These are phyloP conservation scores for Baorangia bicolor DNA, from an alignment of 768 basidiomycete species.

Conservation along the genomic window DNA sequence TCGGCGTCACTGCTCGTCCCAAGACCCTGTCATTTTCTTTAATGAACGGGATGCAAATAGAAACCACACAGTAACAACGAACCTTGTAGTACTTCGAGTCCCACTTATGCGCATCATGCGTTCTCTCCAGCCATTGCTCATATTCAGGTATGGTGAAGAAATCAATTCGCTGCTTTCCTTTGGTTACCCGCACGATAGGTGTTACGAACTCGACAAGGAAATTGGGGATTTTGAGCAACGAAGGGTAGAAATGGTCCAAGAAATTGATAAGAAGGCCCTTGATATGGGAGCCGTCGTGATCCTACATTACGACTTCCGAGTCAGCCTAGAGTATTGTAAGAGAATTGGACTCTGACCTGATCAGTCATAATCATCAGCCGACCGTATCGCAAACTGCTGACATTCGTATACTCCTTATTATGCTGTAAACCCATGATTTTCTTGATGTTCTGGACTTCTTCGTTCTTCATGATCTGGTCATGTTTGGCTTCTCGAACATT, in stretches of 20 bases:
- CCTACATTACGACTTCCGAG: slow-evolving; percentile 46
- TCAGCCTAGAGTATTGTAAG: background rate
- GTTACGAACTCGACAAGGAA: slow-evolving; percentile 99
- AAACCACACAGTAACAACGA: slow-evolving; percentile 13
- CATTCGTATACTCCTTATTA: slow-evolving; percentile 79
- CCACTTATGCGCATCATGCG: slow-evolving; percentile 80
- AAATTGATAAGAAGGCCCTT: slow-evolving; percentile 99
- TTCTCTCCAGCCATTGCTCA: slow-evolving; percentile 84
- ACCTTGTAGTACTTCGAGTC: slow-evolving; percentile 97
- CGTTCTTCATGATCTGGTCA: slow-evolving; percentile 97
- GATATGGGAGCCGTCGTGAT: slow-evolving; percentile 99
- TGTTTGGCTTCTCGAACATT: slow-evolving; percentile 97
- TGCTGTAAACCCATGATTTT: slow-evolving; percentile 97
- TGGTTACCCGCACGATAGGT: slow-evolving; percentile 91
- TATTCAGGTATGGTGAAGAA: slow-evolving; percentile 99
- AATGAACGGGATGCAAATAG: background rate
- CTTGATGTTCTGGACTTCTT: slow-evolving; percentile 96
- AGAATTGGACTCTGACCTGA: slow-evolving; percentile 58
- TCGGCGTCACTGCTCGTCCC: slow-evolving; percentile 91
- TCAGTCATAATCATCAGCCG: slow-evolving; percentile 99
- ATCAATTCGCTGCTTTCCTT: slow-evolving; percentile 73
- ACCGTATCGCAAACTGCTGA: slow-evolving; percentile 80
- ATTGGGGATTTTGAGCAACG: slow-evolving; percentile 82
- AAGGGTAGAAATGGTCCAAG: slow-evolving; percentile 95
- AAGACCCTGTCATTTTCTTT: slow-evolving; percentile 66